Percentiles rank a stretch among this genome's conserved stretches.
These are phyloP conservation scores for Kregervanrija fluxuum DNA, from an alignment of 805 yeast genomes.

Conservation along the genomic window DNA sequence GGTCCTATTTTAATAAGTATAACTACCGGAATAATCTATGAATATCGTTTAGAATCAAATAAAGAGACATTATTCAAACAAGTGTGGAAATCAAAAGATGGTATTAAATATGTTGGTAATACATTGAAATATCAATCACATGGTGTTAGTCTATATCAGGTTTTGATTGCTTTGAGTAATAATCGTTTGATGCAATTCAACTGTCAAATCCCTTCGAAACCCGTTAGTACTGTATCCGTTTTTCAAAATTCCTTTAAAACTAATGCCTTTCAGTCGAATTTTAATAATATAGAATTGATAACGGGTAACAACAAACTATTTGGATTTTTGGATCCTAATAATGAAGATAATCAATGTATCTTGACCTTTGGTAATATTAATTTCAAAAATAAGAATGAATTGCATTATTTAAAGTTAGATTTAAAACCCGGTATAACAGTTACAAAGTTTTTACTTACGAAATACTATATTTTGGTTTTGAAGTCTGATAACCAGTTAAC, in stretches of 20 bases:
- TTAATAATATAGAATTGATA: conserved; percentile 10
- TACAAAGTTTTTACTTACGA: conserved; percentile 38
- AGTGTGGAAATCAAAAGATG: conserved; percentile 30
- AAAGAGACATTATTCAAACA: conserved; percentile 35
- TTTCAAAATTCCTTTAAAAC: conserved; percentile 13
- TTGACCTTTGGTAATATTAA: conserved; percentile 14
- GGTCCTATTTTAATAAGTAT: conserved; percentile 47
- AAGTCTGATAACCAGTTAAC: conserved; percentile 34
- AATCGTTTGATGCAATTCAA: conserved; percentile 12
- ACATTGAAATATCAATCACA: neutral
- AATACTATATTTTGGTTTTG: conserved; percentile 46
- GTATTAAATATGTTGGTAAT: conserved; percentile 7
- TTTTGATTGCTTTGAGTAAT: conserved; percentile 10
- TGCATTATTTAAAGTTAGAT: conserved; percentile 11
- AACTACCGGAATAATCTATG: conserved; percentile 39
- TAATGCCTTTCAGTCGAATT: conserved; percentile 15
- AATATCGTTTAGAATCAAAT: conserved; percentile 37
- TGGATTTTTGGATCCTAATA: conserved; percentile 18
- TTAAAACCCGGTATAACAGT: conserved; percentile 10
- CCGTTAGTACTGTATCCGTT: conserved; percentile 7
- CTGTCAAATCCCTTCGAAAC: conserved; percentile 6
- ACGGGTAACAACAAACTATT: conserved; percentile 9
- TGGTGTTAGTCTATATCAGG: conserved; percentile 3
- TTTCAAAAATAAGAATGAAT: conserved; percentile 17
- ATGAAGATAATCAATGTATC: conserved; percentile 11